Evolutionary conservation across 202 grass and related monocot genomes (phyloP).

Genomic region (Setaria viridis): DNA sequence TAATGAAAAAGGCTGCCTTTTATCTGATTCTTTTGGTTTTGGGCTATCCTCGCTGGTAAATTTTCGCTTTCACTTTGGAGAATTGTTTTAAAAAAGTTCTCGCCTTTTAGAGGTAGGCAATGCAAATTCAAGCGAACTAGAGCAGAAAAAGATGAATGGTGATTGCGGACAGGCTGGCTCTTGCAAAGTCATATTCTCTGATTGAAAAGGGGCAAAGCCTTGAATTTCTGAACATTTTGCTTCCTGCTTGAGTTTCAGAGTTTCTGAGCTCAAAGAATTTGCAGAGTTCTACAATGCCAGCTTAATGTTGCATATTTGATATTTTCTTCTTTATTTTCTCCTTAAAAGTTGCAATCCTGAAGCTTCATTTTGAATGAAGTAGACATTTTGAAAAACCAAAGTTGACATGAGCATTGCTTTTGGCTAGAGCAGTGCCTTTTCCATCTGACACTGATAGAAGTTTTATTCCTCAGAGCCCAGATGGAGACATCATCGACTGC

Average conservation of each 20-base stretch:
- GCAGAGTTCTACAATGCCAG: neutral
- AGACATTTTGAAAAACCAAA: slow-evolving; percentile 2
- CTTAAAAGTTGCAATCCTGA: neutral
- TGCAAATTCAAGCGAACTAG: slow-evolving; percentile 8
- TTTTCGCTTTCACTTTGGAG: slow-evolving; percentile 4
- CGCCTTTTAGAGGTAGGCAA: slow-evolving; percentile 32
- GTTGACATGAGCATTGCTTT: neutral
- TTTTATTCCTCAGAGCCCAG: slow-evolving; percentile 52
- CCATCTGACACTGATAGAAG: neutral
- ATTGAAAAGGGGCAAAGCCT: neutral
- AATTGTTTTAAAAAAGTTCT: slow-evolving; percentile 3
- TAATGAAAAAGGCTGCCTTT: slow-evolving; percentile 13
- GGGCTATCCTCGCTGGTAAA: slow-evolving; percentile 4
- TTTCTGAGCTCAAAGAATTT: neutral
- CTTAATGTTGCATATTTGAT: neutral
- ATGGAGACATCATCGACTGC: slow-evolving; percentile 79
- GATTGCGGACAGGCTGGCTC: slow-evolving; percentile 26
- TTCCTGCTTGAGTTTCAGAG: neutral
- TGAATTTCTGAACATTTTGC: slow-evolving; percentile 5
- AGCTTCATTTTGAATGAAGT: neutral
- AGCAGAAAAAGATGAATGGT: slow-evolving; percentile 4
- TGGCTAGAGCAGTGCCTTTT: neutral
- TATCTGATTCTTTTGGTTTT: slow-evolving; percentile 32
- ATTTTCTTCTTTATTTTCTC: neutral
- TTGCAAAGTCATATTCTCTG: slow-evolving; percentile 20